Conservation (phyloP, 805 yeast genomes). For the Zygosaccharomyces pseudorouxii region DNA sequence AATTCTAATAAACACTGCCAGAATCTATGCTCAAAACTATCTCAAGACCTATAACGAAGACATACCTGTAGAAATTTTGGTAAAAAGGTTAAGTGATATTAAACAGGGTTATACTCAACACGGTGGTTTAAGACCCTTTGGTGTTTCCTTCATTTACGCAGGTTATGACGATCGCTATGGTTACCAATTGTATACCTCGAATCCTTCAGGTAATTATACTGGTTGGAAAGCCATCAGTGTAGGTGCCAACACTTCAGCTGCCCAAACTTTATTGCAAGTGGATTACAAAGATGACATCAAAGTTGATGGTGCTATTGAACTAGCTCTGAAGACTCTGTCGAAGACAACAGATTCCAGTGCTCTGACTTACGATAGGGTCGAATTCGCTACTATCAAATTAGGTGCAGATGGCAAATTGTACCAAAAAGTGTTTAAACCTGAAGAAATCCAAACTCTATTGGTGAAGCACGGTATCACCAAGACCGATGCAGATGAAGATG, state of each 20-base stretch:
- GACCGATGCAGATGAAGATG: slow-evolving; percentile 47
- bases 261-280: slow-evolving; percentile 91
- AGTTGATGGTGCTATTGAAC: slow-evolving; percentile 70
- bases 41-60: slow-evolving; percentile 85
- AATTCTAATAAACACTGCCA: slow-evolving; percentile 80
- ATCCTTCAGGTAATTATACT: slow-evolving; percentile 95
- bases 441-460: slow-evolving; percentile 69
- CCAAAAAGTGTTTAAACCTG: slow-evolving; percentile 75
- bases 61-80: slow-evolving; percentile 88
- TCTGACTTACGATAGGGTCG: slow-evolving; percentile 84
- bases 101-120: slow-evolving; percentile 98
- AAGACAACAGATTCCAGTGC: slow-evolving; percentile 91
- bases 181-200: slow-evolving; percentile 89
- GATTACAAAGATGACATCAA: slow-evolving; percentile 82
- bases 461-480: slow-evolving; percentile 65
- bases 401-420: slow-evolving; percentile 46
- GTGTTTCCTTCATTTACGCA: slow-evolving; percentile 93
- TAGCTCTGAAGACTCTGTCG: slow-evolving; percentile 86
- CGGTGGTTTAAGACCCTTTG: slow-evolving; percentile 98
- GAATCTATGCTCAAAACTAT: slow-evolving; percentile 78
- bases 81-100: slow-evolving; percentile 82
- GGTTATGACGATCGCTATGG: slow-evolving; percentile 89
- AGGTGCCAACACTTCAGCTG: slow-evolving; percentile 94
- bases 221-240: slow-evolving; percentile 98
- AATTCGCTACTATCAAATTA: slow-evolving; percentile 75